These are phyloP conservation scores for Neolentinus lepideus DNA, from an alignment of 1,284 basidiomycete genomes.

Conservation along the genomic window DNA sequence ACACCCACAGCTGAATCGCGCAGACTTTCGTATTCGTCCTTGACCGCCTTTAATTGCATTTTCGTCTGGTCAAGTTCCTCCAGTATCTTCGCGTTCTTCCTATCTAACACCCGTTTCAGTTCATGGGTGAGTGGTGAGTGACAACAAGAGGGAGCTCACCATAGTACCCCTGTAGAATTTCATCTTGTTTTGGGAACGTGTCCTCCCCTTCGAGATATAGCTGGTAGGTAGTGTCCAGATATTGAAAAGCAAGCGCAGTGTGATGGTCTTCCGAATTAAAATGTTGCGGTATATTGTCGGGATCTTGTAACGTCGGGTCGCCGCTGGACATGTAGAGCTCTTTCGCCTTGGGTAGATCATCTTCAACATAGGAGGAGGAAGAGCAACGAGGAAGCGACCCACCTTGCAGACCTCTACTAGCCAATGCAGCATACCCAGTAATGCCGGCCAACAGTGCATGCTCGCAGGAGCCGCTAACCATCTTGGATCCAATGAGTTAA, in stretches of 20 bases:
- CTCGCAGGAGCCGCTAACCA: constrained; percentile 81
- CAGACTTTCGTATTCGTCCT: constrained; percentile 50
- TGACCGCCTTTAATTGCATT: constrained; percentile 35
- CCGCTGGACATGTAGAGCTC: constrained; percentile 50
- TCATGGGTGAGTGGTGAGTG: background rate
- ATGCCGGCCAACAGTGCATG: constrained; percentile 77
- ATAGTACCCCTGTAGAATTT: constrained; percentile 66
- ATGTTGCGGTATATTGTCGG: constrained; percentile 53
- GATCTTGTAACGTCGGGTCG: constrained; percentile 59
- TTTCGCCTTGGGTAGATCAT: constrained; percentile 22
- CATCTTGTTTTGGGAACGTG: constrained; percentile 64
- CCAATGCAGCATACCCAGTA: constrained; percentile 85
- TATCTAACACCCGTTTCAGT: constrained; percentile 31
- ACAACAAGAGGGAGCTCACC: constrained; percentile 35
- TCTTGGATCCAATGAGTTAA: constrained; percentile 68
- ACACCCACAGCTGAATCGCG: constrained; percentile 48
- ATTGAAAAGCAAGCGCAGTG: constrained; percentile 70
- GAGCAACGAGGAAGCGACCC: background rate
- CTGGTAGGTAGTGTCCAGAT: constrained; percentile 62
- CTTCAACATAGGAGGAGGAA: background rate
- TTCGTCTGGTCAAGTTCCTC: constrained; percentile 52
- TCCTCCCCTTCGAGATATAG: constrained; percentile 69
- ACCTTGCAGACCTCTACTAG: constrained; percentile 78
- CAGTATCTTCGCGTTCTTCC: constrained; percentile 58
- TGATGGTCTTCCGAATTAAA: constrained; percentile 72